Evolutionary conservation across 106 monocot genomes (phyloP).

Genomic region (Acorus gramineus): DNA sequence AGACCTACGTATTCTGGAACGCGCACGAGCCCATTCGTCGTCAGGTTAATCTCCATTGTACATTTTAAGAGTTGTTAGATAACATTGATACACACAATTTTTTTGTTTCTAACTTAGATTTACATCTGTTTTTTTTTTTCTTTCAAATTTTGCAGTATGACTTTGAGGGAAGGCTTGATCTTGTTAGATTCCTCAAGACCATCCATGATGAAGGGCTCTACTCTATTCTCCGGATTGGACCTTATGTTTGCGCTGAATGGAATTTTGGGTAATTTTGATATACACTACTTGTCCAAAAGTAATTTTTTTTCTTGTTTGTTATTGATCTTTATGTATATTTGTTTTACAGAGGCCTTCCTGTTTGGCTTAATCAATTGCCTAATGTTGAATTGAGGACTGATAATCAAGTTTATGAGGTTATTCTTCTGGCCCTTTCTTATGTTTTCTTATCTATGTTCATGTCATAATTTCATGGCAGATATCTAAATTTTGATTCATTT

Average conservation of each 20-base stretch:
- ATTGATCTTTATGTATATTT: background rate
- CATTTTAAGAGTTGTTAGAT: background rate
- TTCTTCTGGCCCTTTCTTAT: background rate
- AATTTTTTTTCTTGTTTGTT: background rate
- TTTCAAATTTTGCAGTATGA: slow-evolving; percentile 7
- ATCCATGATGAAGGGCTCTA: slow-evolving; percentile 22
- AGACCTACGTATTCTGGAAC: slow-evolving; percentile 41
- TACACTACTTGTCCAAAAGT: too few relatives aligned
- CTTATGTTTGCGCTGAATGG: slow-evolving; percentile 28
- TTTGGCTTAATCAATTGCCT: slow-evolving; percentile 15
- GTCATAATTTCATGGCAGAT: background rate
- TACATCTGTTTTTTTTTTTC: background rate
- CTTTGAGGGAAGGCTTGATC: slow-evolving; percentile 18
- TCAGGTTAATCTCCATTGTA: background rate
- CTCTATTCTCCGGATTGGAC: slow-evolving; percentile 21
- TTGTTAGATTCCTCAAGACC: slow-evolving; percentile 17
- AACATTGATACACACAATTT: background rate
- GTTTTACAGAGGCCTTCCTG: slow-evolving; percentile 23
- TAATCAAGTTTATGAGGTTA: slow-evolving; percentile 18
- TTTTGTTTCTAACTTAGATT: background rate
- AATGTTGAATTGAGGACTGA: slow-evolving; percentile 19
- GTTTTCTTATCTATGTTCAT: background rate
- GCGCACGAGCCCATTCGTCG: slow-evolving; percentile 25
- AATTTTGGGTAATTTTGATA: slow-evolving; percentile 10
- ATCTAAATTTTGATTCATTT: background rate